Base-by-base conservation (phyloP, 2,329 filamentous ascomycete species). In the Sarocladium strictum region DNA sequence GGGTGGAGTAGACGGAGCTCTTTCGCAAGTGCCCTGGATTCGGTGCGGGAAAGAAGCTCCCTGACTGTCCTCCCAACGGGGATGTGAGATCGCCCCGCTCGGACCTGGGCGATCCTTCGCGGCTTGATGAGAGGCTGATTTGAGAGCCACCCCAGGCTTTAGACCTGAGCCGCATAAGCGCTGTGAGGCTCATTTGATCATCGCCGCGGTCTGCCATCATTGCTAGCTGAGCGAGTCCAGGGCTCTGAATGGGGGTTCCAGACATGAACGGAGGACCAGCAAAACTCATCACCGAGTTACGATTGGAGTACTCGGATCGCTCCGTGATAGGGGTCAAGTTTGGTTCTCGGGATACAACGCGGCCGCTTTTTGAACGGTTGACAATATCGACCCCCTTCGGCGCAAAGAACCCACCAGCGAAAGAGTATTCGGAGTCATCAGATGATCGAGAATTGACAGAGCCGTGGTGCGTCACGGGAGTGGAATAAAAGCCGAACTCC, bases 271-370 rank as follows among this genome's bases (percentile, higher is more conserved):
- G 61, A 11, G 69, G 66, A 56, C 73, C 69, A 26, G 70, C 72
- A 58, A 93, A 74, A 56, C 87, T 90, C 74, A 95, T 89, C 56
- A 96, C 83, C 1, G 89, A 95, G 66, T 97, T 97, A 43, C 94
- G 84, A 56, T 95, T 96, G 40, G 90, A 96, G 75, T 96, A 97
- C 70, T 99, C 94, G 56, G 90, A 96, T 12, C 92, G 83, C 68
- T 97, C 94, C 0, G 93, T 97, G 62, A 99, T 97, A 5, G 94
- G 94, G 1, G 94, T 97, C 49, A 99, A 74, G 63, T 94, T 97
- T 1, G 94, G 93, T 66, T 97, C 93, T 38, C 87, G 83, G 19
- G 89, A 88, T 27, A 86, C 83, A 53, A 85, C 77, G 14, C 85
- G 83, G 19, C 89, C 91, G 59, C 88, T 94, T 54, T 83, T 83